phyloP scores from a whole-genome alignment of 192 early-diverging fungal genomes.

The Thoreauomyces humboldtii region DNA sequence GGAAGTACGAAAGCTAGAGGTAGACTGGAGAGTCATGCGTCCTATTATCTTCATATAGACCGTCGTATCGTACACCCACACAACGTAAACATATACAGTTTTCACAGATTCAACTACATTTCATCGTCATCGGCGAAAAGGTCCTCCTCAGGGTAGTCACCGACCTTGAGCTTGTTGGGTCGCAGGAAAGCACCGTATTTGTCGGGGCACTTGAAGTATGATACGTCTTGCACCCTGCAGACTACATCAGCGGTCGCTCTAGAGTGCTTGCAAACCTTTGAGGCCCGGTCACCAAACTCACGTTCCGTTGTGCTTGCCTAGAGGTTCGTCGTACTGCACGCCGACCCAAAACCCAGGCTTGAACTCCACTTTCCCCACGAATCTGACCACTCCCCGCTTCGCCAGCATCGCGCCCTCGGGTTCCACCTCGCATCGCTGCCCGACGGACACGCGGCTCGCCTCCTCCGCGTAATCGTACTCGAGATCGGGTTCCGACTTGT shows the following conservation, averaged over 20 bases:
- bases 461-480: constrained; percentile 61
- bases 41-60: too few relatives aligned
- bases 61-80: too few relatives aligned
- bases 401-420: constrained; percentile 36
- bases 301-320: constrained; percentile 92
- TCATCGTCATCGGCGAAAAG: constrained; percentile 67
- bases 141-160: constrained; percentile 93
- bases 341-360: constrained; percentile 92
- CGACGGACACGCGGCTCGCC: constrained; percentile 69
- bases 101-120: constrained; percentile 60
- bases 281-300: too few relatives aligned
- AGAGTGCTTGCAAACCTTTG: neutral
- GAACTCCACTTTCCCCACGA: constrained; percentile 69
- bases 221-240: constrained; percentile 64
- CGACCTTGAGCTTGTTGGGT: constrained; percentile 83
- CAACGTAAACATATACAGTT: too few relatives aligned
- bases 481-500: constrained; percentile 51
- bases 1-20: too few relatives aligned
- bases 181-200: constrained; percentile 88
- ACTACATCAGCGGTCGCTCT: too few relatives aligned
- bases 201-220: constrained; percentile 73
- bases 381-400: constrained; percentile 51
- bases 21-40: too few relatives aligned
- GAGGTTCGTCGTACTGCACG: constrained; percentile 91
- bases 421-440: constrained; percentile 80